Conservation (phyloP, 2,329 filamentous ascomycete species). For the Xylariaceae sp. region DNA sequence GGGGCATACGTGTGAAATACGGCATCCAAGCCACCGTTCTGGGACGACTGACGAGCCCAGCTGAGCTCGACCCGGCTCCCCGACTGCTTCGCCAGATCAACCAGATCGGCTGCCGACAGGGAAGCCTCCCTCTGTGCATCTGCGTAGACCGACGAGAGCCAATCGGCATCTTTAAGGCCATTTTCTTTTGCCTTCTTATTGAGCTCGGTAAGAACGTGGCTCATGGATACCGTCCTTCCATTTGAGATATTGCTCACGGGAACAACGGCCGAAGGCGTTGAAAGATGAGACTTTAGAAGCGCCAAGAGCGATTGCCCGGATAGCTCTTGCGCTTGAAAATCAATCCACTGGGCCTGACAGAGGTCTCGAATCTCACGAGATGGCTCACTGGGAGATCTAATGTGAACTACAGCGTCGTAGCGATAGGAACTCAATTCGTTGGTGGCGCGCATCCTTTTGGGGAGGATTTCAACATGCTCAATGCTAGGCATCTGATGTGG, state of each 20-base stretch:
- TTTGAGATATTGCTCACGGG: constrained; percentile 7
- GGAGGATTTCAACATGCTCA: constrained; percentile 8
- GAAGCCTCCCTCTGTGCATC: not conserved
- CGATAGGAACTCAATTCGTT: constrained; percentile 8
- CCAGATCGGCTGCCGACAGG: constrained; percentile 2
- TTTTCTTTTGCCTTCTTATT: not conserved
- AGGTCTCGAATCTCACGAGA: not conserved
- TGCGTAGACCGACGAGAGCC: constrained; percentile 2
- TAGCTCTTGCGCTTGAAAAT: constrained; percentile 1
- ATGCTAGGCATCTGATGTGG: not conserved
- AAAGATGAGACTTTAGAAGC: not conserved
- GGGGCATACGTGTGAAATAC: constrained; percentile 1
- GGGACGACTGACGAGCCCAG: constrained; percentile 6
- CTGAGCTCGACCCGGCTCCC: constrained; percentile 6
- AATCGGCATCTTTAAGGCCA: not conserved
- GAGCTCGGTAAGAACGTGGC: not conserved
- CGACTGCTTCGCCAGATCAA: not conserved
- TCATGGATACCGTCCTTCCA: not conserved
- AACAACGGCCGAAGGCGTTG: not conserved
- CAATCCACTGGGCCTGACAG: not conserved
- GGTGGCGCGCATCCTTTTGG: constrained; percentile 4
- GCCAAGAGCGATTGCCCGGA: not conserved
- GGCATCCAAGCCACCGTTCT: constrained; percentile 3
- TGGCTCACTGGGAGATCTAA: not conserved
- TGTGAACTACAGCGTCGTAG: constrained; percentile 3